phyloP scores from a whole-genome alignment of 192 early-diverging fungal genomes.

The Spizellomyces punctatus region DNA sequence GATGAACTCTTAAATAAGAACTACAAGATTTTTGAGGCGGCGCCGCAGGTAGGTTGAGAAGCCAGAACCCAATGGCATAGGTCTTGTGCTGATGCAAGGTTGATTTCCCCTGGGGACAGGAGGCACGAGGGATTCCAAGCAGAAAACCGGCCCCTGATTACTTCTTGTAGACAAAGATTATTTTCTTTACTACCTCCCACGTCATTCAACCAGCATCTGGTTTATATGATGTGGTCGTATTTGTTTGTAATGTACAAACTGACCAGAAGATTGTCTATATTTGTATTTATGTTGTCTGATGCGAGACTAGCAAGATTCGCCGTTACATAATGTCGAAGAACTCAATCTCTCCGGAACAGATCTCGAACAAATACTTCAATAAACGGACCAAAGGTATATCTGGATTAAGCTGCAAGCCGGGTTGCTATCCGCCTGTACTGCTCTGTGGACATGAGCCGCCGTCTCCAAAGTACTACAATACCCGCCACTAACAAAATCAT shows the following conservation, averaged over 20 bases:
- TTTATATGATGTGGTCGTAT: too few relatives aligned
- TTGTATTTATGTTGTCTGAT: too few relatives aligned
- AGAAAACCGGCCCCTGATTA: conserved; percentile 93
- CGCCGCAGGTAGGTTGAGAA: conserved; percentile 67
- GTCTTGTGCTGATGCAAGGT: neutral
- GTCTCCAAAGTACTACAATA: conserved; percentile 5
- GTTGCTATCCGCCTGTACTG: neutral
- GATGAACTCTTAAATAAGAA: conserved; percentile 85
- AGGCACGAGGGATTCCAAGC: conserved; percentile 75
- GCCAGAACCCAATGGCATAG: neutral
- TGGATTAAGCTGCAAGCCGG: neutral
- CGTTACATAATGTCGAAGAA: too few relatives aligned
- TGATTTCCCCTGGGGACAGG: conserved; percentile 46
- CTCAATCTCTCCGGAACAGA: too few relatives aligned
- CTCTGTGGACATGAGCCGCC: neutral
- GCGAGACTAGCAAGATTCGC: too few relatives aligned
- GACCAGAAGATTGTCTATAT: too few relatives aligned
- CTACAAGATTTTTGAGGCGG: conserved; percentile 94
- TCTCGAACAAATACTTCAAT: too few relatives aligned
- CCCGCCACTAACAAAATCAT: neutral
- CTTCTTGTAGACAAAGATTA: conserved; percentile 69
- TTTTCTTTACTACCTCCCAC: too few relatives aligned
- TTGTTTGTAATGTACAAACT: too few relatives aligned
- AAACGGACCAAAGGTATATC: too few relatives aligned
- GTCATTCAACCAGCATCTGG: too few relatives aligned